Evolutionary conservation across 2,329 filamentous ascomycete genomes (phyloP), one percentile per base, ranked within the genome.

Genomic region (Sarocladium kiliense): DNA sequence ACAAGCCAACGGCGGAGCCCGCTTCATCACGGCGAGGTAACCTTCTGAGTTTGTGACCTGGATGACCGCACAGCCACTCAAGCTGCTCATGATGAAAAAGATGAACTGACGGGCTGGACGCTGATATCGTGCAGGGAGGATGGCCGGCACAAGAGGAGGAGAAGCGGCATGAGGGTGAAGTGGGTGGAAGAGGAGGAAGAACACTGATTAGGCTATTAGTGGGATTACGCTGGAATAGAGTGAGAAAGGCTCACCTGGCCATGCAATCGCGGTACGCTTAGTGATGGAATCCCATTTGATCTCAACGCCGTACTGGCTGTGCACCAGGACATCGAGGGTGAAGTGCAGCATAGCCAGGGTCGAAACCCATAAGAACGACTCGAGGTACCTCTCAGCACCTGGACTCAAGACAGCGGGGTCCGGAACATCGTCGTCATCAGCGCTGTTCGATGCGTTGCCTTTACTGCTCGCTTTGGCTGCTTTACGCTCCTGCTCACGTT

Each of bases 11-110:
- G 91, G 86, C n/a, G 94, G 94, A 0, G 91, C 88, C 59, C 84
- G 85, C 74, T 96, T 95, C 90, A 97, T 92, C 19, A 96, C 85
- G 6, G 88, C 88, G 62, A 95, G 84, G 65, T 97, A 97, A 3
- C 87, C 84, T 60, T 85, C 82, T 27, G 77, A 79, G 65, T 97
- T 97, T 25, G 88, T 91, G 54, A 92, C 84, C 61, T 89, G 77
- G 50, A 97, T 86, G 59, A 97, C 76, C 69, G 91, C 92, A 71
- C 85, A 89, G 1, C 94, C 94, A 0, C 83, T 75, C 10, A 66
- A 68, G 7, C 86, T 70, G 60, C 86, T 84, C 23, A 78, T 73
- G 16, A 65, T 65, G 58, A 91, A 79, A 73, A 93, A 94, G 54
- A 89, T 68, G 16, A 71, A 56, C 60, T 86, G 83, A 37, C 80